Conservation (phyloP, 805 yeast genomes). For the Jamesozyma jinghongensis region DNA sequence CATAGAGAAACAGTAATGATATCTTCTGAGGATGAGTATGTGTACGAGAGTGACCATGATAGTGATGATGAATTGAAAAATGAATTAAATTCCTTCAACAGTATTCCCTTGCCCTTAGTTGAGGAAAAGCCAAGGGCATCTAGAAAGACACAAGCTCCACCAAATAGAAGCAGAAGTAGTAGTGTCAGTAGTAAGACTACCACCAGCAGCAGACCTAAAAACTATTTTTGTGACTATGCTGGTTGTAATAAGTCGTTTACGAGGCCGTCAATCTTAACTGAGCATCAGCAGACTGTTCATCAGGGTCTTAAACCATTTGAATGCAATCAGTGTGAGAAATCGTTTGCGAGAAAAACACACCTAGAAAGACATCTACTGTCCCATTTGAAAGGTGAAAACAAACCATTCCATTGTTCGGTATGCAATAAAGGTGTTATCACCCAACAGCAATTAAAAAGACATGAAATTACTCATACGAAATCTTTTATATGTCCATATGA, state of each 20-base stretch:
- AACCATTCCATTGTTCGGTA: constrained; percentile 61
- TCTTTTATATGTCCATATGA: constrained; percentile 53
- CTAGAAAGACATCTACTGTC: constrained; percentile 62
- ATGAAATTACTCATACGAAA: constrained; percentile 69
- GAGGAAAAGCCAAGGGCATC: too few relatives aligned
- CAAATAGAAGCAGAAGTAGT: not conserved
- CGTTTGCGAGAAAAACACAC: constrained; percentile 74
- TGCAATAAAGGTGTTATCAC: constrained; percentile 83
- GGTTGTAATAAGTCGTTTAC: constrained; percentile 71
- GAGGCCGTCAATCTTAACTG: constrained; percentile 74
- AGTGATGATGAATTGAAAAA: constrained; percentile 1
- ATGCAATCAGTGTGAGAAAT: constrained; percentile 55
- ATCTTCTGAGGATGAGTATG: not conserved
- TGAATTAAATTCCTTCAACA: not conserved
- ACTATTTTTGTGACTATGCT: constrained; percentile 50
- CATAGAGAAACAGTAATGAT: too few relatives aligned
- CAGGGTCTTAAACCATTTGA: constrained; percentile 66
- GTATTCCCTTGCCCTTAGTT: not conserved
- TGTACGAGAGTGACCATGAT: constrained; percentile 3
- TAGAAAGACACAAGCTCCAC: too few relatives aligned
- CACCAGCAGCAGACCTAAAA: constrained; percentile 42
- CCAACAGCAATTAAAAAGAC: constrained; percentile 72
- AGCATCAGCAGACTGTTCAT: constrained; percentile 65
- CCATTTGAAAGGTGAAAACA: constrained; percentile 43
- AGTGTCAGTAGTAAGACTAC: constrained; percentile 1